Evolutionary conservation across 1,284 basidiomycete species (phyloP), one percentile per base, ranked within the genome.

Genomic region (Papiliotrema terrestris): DNA sequence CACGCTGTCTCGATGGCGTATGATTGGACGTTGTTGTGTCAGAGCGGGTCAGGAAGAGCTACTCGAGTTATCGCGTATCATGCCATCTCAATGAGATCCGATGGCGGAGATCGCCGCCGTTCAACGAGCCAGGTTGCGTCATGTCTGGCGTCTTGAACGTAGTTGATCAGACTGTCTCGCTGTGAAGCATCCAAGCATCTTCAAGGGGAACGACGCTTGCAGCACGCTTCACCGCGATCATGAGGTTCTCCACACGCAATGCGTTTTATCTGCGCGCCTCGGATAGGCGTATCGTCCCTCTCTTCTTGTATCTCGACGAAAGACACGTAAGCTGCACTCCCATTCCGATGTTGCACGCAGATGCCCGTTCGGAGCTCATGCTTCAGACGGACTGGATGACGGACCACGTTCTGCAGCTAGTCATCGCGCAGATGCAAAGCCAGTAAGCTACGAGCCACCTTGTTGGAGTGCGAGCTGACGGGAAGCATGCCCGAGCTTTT

Each of bases 221-320:
- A 6, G 6, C 29, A 5, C 6, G 29, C 29, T 32, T 5, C 6
- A 32, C 29, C 29, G 5, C 11, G 29, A 23, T 25, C n/a, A 75
- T 73, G 71, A 58, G 54, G 23, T 74, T 74, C 63, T 74, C 73
- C 2, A 74, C 72, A 2, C 55, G 73, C 11, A 75, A 75, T 49
- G 72, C 72, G 0, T 73, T 68, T 57, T 74, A 74, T 47, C 67
- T 75, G 0, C 56, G 73, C 8, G 69, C 64, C 0, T 73, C 71
- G n/a, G 71, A 73, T 49, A 72, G 72, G 54, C 61, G 73, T 9
- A 64, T 73, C 17, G 57, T 74, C 20, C 73, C 73, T 1, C 60
- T 72, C 20, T 74, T 72, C 56, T 61, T 75, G 3, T 75, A 75
- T 52, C 67, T 75, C 49, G 73, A 75, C 55, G 73, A 75, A 45